phyloP scores from a whole-genome alignment of 768 basidiomycete species.

The Rhizopogon salebrosus region DNA sequence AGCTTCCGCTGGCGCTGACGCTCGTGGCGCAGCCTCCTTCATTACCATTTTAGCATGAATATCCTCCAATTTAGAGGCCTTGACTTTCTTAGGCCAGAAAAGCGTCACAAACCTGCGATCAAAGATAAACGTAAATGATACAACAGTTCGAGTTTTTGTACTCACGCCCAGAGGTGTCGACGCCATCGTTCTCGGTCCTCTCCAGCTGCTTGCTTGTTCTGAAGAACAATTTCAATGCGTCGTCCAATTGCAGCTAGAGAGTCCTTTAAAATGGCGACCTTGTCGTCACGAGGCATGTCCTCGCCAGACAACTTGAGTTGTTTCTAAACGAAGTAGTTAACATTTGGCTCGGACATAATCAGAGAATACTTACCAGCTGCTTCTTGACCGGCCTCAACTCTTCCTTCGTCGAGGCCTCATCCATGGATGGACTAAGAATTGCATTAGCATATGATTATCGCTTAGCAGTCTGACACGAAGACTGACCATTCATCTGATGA shows the following conservation, averaged over 20 bases:
- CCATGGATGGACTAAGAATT: slow-evolving; percentile 80
- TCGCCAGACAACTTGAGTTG: slow-evolving; percentile 91
- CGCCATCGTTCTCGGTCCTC: slow-evolving; percentile 86
- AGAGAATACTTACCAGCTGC: slow-evolving; percentile 61
- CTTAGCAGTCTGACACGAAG: background rate
- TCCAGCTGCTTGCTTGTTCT: slow-evolving; percentile 68
- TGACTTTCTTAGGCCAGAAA: slow-evolving; percentile 98
- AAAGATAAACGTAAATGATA: background rate
- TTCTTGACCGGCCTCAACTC: slow-evolving; percentile 95
- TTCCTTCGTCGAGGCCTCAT: slow-evolving; percentile 89
- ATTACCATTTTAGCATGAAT: slow-evolving; percentile 96
- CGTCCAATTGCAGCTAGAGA: slow-evolving; percentile 91
- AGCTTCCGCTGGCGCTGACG: slow-evolving; percentile 39
- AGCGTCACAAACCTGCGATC: slow-evolving; percentile 78
- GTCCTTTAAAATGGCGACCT: slow-evolving; percentile 93
- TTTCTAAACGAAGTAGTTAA: slow-evolving; percentile 53
- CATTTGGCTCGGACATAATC: background rate
- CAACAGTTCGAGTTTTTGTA: slow-evolving; percentile 15
- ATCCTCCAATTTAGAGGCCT: slow-evolving; percentile 87
- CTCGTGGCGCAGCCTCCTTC: slow-evolving; percentile 68
- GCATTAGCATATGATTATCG: slow-evolving; percentile 5
- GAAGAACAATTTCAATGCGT: slow-evolving; percentile 82
- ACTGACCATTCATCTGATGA: slow-evolving; percentile 88
- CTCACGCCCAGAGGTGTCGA: slow-evolving; percentile 95
- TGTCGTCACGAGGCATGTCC: slow-evolving; percentile 91